Percentiles rank a stretch among this genome's conserved stretches.
These are phyloP conservation scores for Cystobasidium tubakii DNA, from an alignment of 768 basidiomycete species.

Conservation along the genomic window DNA sequence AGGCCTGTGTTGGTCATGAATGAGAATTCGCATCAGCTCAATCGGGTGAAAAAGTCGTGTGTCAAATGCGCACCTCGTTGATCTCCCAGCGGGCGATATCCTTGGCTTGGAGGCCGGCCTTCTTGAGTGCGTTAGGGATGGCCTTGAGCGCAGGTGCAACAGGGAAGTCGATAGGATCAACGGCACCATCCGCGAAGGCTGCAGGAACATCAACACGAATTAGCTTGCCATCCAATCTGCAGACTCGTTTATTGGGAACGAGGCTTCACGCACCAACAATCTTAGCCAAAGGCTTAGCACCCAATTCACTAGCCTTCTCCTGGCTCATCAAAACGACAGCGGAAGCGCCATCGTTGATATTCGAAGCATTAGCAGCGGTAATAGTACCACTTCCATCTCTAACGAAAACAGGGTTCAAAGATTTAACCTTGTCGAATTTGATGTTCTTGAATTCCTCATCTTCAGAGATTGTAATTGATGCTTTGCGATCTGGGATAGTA, in stretches of 20 bases:
- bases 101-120: slow-evolving; percentile 70
- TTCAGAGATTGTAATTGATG: slow-evolving; percentile 73
- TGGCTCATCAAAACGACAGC: slow-evolving; percentile 92
- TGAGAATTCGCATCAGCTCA: neutral
- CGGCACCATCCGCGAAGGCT: slow-evolving; percentile 92
- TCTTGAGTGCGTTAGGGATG: slow-evolving; percentile 76
- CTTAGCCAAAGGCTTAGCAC: slow-evolving; percentile 86
- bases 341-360: slow-evolving; percentile 80
- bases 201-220: slow-evolving; percentile 48
- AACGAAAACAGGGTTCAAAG: slow-evolving; percentile 82
- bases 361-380: slow-evolving; percentile 94
- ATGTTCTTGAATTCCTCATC: slow-evolving; percentile 99
- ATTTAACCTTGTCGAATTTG: slow-evolving; percentile 85
- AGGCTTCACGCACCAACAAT: slow-evolving; percentile 63
- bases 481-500: slow-evolving; percentile 76
- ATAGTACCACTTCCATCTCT: slow-evolving; percentile 66
- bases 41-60: neutral
- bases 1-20: slow-evolving; percentile 55
- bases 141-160: slow-evolving; percentile 79
- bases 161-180: slow-evolving; percentile 96
- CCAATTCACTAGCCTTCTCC: slow-evolving; percentile 83
- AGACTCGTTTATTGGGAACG: neutral
- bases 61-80: slow-evolving; percentile 65
- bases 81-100: slow-evolving; percentile 91
- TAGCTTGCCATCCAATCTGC: too few species aligned